Evolutionary conservation across 2,329 filamentous ascomycete genomes (phyloP).

Genomic region (Fusarium illudens): DNA sequence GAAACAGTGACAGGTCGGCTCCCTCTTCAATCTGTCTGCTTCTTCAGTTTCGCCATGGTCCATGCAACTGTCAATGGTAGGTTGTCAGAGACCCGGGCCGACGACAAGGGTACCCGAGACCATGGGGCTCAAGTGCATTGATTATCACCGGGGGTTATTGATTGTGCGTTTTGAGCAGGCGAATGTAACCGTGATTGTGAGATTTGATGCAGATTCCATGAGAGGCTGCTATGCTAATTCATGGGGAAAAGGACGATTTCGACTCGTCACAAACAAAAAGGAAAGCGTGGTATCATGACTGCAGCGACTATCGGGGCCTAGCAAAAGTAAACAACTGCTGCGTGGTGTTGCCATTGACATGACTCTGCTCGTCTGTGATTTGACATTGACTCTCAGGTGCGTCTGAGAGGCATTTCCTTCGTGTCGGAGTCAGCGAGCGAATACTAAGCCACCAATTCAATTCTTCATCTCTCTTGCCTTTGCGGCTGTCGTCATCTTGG

Average conservation of each 20-base stretch:
- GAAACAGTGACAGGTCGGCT: not conserved
- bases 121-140: not conserved
- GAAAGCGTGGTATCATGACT: constrained; percentile 2
- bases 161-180: not conserved
- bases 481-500: not conserved
- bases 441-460: not conserved
- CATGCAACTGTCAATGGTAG: not conserved
- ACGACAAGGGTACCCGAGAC: not conserved
- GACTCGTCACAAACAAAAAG: constrained; percentile 4
- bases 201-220: constrained; percentile 4
- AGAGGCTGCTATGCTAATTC: not conserved
- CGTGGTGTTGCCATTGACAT: constrained; percentile 10
- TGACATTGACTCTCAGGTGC: not conserved
- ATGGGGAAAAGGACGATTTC: not conserved
- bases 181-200: constrained; percentile 7
- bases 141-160: not conserved
- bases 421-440: not conserved
- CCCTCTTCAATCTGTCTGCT: not conserved
- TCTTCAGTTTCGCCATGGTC: not conserved
- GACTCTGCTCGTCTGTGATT: not conserved
- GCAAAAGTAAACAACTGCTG: not conserved
- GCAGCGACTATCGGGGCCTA: not conserved
- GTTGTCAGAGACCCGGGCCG: not conserved
- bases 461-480: not conserved
- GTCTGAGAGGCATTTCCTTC: not conserved